These are phyloP conservation scores for Candida vaughaniae DNA, from an alignment of 805 yeast genomes.

Conservation along the genomic window DNA sequence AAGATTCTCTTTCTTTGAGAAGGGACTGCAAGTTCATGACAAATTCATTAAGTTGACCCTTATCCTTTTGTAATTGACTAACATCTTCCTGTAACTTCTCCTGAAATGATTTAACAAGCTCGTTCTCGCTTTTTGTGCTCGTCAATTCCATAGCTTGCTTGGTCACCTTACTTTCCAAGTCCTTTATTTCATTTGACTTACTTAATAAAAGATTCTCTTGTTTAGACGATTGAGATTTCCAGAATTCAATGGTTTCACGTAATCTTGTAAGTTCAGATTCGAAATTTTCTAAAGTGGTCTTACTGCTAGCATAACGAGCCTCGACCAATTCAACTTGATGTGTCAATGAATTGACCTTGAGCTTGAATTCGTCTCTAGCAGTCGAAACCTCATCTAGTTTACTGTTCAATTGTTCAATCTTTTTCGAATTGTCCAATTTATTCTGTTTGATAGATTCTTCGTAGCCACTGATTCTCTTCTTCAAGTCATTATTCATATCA, in stretches of 20 bases:
- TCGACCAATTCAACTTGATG: constrained; percentile 20
- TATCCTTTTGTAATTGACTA: constrained; percentile 54
- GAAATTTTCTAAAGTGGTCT: constrained; percentile 27
- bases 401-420: constrained; percentile 49
- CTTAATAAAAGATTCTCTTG: constrained; percentile 33
- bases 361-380: constrained; percentile 44
- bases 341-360: constrained; percentile 12
- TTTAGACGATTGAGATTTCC: constrained; percentile 42
- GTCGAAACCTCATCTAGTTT: constrained; percentile 53
- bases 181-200: constrained; percentile 51
- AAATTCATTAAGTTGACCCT: constrained; percentile 53
- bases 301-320: constrained; percentile 49
- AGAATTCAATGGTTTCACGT: constrained; percentile 31
- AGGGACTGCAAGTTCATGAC: constrained; percentile 60
- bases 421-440: constrained; percentile 40
- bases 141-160: constrained; percentile 44
- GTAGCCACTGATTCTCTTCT: constrained; percentile 32
- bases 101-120: constrained; percentile 49
- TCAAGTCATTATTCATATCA: constrained; percentile 30
- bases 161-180: constrained; percentile 47
- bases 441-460: constrained; percentile 33
- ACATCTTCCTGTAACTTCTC: constrained; percentile 53
- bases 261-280: constrained; percentile 27
- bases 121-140: constrained; percentile 54
- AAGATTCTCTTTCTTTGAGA: constrained; percentile 58